Conservation (phyloP, 148 eudicot species). For the Suaeda aralocaspica region DNA sequence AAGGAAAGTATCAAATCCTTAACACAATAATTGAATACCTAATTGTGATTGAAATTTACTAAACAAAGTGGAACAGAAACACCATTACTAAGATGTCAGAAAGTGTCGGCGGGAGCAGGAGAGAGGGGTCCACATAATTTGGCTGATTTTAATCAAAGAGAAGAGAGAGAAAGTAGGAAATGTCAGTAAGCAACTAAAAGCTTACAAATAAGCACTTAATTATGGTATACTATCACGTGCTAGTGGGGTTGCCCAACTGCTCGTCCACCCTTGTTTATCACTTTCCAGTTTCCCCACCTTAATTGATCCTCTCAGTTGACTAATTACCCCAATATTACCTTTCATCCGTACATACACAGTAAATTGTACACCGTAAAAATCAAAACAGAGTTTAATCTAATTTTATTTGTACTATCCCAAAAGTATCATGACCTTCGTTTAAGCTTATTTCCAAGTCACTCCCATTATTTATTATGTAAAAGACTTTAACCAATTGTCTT, state of each 20-base stretch:
- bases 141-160: conserved; percentile 11
- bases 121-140: conserved; percentile 17
- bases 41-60: no score
- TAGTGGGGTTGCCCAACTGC: conserved; percentile 25
- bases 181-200: conserved; percentile 12
- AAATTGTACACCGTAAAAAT: no score
- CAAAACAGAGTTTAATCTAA: no score
- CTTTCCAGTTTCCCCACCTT: background rate
- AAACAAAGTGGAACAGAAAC: background rate
- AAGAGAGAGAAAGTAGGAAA: background rate
- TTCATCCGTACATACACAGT: no score
- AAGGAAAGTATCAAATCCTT: background rate
- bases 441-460: no score
- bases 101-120: conserved; percentile 33
- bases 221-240: conserved; percentile 32
- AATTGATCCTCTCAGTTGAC: background rate
- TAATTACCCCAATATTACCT: background rate
- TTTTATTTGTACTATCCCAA: no score
- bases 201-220: conserved; percentile 11
- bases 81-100: background rate
- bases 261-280: conserved; percentile 11
- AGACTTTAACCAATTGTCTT: no score
- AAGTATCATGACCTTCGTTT: no score
- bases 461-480: no score
- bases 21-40: background rate